These are phyloP conservation scores for Cryptococcus neoformans DNA, from an alignment of 1,284 basidiomycete genomes.

Conservation along the genomic window DNA sequence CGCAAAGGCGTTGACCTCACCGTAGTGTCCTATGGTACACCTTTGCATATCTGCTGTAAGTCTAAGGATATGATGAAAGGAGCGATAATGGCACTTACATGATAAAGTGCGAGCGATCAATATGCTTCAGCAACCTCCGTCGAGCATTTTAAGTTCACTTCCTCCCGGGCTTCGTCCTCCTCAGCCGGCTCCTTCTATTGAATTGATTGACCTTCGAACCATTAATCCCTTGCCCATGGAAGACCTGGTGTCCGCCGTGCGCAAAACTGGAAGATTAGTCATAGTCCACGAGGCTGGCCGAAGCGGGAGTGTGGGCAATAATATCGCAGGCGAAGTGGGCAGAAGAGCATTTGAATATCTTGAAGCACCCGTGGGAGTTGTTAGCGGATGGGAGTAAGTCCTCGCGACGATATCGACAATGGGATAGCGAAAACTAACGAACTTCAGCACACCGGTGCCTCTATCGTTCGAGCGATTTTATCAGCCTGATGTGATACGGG, in stretches of 20 bases:
- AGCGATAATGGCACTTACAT: slow-evolving; percentile 55
- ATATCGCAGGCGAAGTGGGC: slow-evolving; percentile 81
- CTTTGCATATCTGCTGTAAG: slow-evolving; percentile 83
- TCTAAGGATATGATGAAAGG: background rate
- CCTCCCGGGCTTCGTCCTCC: slow-evolving; percentile 66
- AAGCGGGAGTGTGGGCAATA: slow-evolving; percentile 79
- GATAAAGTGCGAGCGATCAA: slow-evolving; percentile 41
- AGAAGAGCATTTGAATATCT: slow-evolving; percentile 81
- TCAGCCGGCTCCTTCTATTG: slow-evolving; percentile 57
- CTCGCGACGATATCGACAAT: background rate
- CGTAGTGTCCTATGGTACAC: slow-evolving; percentile 85
- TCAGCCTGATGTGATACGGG: slow-evolving; percentile 77
- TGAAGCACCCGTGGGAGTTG: slow-evolving; percentile 78
- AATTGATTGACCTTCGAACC: slow-evolving; percentile 86
- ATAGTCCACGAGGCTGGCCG: slow-evolving; percentile 86
- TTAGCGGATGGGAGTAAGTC: slow-evolving; percentile 89
- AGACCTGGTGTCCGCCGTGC: slow-evolving; percentile 74
- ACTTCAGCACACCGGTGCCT: slow-evolving; percentile 67
- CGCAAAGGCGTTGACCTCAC: slow-evolving; percentile 76
- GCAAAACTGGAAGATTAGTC: slow-evolving; percentile 76
- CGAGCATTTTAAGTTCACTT: slow-evolving; percentile 63
- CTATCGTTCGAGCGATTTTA: slow-evolving; percentile 87
- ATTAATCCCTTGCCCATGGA: slow-evolving; percentile 87
- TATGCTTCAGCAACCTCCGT: slow-evolving; percentile 56
- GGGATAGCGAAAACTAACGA: slow-evolving; percentile 7